These are phyloP conservation scores for Sphagnurus paluster DNA, from an alignment of 1,284 basidiomycete species.

Conservation along the genomic window DNA sequence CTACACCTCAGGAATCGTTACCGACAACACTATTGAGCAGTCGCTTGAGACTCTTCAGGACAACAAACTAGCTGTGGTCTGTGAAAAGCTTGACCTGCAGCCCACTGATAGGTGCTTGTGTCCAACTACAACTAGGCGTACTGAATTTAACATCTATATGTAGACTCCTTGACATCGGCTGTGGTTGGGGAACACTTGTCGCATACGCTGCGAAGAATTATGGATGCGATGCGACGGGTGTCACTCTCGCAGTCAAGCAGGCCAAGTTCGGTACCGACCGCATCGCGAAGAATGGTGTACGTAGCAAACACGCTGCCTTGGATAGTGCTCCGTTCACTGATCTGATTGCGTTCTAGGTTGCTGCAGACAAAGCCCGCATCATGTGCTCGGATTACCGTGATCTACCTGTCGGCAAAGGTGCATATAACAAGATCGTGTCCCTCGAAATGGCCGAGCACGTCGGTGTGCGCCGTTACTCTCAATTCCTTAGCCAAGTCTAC, in stretches of 20 bases:
- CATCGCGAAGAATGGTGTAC: conserved; percentile 80
- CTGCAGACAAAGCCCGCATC: conserved; percentile 82
- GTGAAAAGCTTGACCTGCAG: conserved; percentile 91
- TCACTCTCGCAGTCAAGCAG: conserved; percentile 92
- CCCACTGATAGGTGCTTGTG: conserved; percentile 59
- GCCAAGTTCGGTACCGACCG: conserved; percentile 91
- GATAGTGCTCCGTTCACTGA: not conserved
- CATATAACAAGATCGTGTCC: conserved; percentile 93
- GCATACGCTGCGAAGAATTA: conserved; percentile 98
- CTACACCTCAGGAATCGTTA: conserved; percentile 93
- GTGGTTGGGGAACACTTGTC: conserved; percentile 96
- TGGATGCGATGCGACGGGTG: conserved; percentile 91
- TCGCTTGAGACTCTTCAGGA: conserved; percentile 96
- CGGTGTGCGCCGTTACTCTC: conserved; percentile 89
- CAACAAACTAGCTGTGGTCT: conserved; percentile 96
- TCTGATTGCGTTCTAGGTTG: conserved; percentile 25
- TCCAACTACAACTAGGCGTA: conserved; percentile 3
- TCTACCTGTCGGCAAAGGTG: conserved; percentile 78
- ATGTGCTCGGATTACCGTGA: conserved; percentile 96
- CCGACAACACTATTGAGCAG: conserved; percentile 74
- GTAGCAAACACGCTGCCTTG: conserved; percentile 3
- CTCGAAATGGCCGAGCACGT: conserved; percentile 99
- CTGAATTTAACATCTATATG: not conserved
- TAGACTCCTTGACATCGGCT: conserved; percentile 89
- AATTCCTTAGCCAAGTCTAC: conserved; percentile 92